Base-by-base conservation (phyloP, 495 filamentous ascomycete genomes). In the Aspergillus bridgeri region DNA sequence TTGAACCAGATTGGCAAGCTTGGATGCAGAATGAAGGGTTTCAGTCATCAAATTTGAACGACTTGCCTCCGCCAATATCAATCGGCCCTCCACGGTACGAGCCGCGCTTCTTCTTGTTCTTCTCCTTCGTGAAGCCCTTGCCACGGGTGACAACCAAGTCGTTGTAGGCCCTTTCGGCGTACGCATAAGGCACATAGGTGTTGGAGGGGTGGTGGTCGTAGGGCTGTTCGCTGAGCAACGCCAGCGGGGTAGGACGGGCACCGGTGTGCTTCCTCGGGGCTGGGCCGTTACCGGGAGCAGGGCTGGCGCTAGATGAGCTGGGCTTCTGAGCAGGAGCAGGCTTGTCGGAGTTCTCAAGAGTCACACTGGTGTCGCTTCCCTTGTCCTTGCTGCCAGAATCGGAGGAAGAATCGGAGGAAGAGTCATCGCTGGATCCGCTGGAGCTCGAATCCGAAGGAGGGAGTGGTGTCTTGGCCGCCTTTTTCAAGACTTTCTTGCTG, bases 111-210 rank as follows among this genome's bases (percentile, higher is more conserved):
- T 89, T 89, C 80, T 98, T 99, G 72, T 99, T 97, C 86, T 99
- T 99, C 77, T 98, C 95, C 81, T 99, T 99, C 53, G 93, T 99
- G 76, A 99, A 99, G 15, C 90, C 90, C 78, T 96, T 98, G 54
- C 95, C 95, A 68, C 87, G 91, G 23, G 93, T 97, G 22, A 96
- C 83, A 25, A 87, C 89, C 50, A 99, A 74, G 69, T 97, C 93
- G 57, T 88, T 81, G 63, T 89, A 89, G 33, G 95, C 95, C 52
- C 85, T 85, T 52, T 93, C 86, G 6, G 92, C 92, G 68, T 97
- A 99, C 42, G 90, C 90, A 63, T 96, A 90, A 5, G 84, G 73
- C 29, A 88, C 79, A 68, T 92, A 97, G 5, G 81, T 80, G 74
- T 94, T 97, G 22, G 75, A 80, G 1, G 78, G 69, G 54, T 86